Percentiles rank a stretch among this genome's conserved stretches.
Evolutionary conservation across 2,329 filamentous ascomycete genomes (phyloP).

Genomic region (Alternaria alternata): DNA sequence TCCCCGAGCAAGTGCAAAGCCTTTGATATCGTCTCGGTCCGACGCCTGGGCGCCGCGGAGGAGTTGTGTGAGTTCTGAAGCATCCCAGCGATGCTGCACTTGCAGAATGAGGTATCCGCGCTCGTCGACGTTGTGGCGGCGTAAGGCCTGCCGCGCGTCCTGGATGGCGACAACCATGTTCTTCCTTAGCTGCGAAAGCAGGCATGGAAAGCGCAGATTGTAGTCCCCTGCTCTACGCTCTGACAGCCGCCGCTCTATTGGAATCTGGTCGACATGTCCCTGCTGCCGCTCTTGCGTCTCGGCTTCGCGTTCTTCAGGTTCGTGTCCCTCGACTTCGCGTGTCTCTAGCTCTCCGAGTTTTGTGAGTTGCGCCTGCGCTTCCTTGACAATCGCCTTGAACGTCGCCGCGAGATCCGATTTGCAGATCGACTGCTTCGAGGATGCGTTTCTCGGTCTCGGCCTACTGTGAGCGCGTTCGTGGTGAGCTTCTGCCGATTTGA

Average conservation of each 20-base stretch:
- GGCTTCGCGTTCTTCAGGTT: too few relatives aligned
- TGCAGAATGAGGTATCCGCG: constrained; percentile 12
- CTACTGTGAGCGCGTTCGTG: background rate
- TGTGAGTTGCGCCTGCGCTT: background rate
- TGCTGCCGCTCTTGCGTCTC: background rate
- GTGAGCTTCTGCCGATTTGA: background rate
- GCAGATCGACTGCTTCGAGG: background rate
- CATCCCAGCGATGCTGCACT: background rate
- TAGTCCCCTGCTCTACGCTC: constrained; percentile 18
- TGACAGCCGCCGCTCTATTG: background rate
- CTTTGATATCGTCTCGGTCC: constrained; percentile 2
- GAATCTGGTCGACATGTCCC: background rate
- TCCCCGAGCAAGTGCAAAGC: constrained; percentile 7
- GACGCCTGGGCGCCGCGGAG: background rate
- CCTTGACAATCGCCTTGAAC: background rate
- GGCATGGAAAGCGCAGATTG: constrained; percentile 1
- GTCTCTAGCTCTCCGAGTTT: background rate
- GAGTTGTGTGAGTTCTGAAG: constrained; percentile 8
- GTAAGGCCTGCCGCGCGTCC: background rate
- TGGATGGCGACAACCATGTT: constrained; percentile 12
- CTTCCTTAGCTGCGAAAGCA: constrained; percentile 5
- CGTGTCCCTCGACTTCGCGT: background rate
- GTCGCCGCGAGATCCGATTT: background rate
- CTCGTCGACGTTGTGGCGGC: background rate
- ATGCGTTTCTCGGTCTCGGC: background rate